Percentiles rank a stretch among this genome's conserved stretches.
phyloP scores from a whole-genome alignment of 495 filamentous ascomycete genomes.

The Hypoxylon lienhwacheense region DNA sequence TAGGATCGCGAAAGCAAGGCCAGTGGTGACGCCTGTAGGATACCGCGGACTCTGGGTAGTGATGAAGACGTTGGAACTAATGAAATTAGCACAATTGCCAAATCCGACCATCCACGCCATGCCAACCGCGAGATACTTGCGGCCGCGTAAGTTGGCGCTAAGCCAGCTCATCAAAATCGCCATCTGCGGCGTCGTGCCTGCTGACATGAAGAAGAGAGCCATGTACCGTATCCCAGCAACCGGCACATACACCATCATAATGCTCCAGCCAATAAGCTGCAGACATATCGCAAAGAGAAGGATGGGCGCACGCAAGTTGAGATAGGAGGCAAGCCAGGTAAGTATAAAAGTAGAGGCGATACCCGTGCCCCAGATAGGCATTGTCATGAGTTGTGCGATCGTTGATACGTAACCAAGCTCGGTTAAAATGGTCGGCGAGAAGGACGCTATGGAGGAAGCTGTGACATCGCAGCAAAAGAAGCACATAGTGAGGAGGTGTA shows the following conservation, averaged over 20 bases:
- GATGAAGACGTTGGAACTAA: conserved; percentile 55
- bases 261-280: conserved; percentile 36
- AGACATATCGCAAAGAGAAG: conserved; percentile 25
- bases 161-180: conserved; percentile 34
- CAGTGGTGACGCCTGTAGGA: conserved; percentile 43
- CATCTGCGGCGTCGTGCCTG: conserved; percentile 35
- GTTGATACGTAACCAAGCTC: conserved; percentile 24
- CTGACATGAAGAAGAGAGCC: conserved; percentile 30
- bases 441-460: conserved; percentile 29
- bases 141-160: conserved; percentile 49
- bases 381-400: conserved; percentile 27
- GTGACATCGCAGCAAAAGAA: conserved; percentile 32
- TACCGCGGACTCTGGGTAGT: conserved; percentile 51
- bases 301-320: conserved; percentile 29
- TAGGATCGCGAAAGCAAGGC: conserved; percentile 29
- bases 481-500: conserved; percentile 31
- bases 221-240: conserved; percentile 28
- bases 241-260: conserved; percentile 29
- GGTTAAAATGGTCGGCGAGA: conserved; percentile 29
- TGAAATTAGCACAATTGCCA: conserved; percentile 61
- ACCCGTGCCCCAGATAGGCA: conserved; percentile 27
- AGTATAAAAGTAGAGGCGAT: conserved; percentile 24
- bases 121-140: conserved; percentile 60
- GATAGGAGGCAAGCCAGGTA: conserved; percentile 17
- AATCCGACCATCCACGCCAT: conserved; percentile 58